Conservation (phyloP, 2,329 filamentous ascomycete species). For the Sordariomycetes sp. region DNA sequence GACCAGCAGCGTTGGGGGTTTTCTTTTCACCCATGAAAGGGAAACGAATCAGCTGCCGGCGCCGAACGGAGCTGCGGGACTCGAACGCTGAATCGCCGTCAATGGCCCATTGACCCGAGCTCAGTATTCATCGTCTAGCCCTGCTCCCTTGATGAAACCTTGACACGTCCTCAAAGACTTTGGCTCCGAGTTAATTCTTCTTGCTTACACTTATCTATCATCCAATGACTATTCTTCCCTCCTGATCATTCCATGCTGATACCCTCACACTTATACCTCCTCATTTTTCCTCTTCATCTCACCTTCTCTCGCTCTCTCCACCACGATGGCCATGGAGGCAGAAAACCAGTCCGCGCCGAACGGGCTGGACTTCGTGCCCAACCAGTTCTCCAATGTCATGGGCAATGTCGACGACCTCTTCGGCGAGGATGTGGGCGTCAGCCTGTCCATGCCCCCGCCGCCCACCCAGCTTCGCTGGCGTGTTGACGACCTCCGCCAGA, state of each 20-base stretch:
- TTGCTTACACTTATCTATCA: not conserved
- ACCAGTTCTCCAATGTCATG: conserved; percentile 36
- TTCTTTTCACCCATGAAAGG: not conserved
- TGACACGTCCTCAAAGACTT: not conserved
- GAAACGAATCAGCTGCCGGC: not conserved
- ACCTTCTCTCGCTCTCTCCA: not conserved
- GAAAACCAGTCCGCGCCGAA: conserved; percentile 19
- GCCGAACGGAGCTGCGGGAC: not conserved
- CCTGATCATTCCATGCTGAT: not conserved
- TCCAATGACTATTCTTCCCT: not conserved
- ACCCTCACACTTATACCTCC: not conserved
- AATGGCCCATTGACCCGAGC: not conserved
- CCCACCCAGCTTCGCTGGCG: conserved; percentile 61
- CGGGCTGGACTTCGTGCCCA: conserved; percentile 31
- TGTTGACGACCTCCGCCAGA: conserved; percentile 64
- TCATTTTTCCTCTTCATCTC: not conserved
- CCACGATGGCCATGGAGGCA: not conserved
- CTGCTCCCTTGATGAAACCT: not conserved
- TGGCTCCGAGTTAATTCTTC: not conserved
- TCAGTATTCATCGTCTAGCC: not conserved
- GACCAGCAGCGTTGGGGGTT: not conserved
- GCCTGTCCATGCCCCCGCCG: conserved; percentile 23
- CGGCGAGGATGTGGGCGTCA: conserved; percentile 41
- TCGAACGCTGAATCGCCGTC: not conserved
- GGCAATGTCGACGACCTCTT: conserved; percentile 66